Base-by-base conservation (phyloP, 805 yeast species). In the Yamadazyma akitaensis region DNA sequence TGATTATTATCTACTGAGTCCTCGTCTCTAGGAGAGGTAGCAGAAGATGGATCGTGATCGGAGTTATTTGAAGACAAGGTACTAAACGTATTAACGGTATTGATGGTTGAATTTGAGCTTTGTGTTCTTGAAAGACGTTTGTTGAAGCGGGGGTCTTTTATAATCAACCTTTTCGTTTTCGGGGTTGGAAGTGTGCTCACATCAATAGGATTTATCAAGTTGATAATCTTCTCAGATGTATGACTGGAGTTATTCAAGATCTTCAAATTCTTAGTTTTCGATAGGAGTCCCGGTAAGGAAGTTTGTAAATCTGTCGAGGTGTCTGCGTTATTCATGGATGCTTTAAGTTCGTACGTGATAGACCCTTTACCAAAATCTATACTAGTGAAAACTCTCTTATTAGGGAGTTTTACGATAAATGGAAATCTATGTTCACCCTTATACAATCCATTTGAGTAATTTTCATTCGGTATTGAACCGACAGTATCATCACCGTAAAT, bases 401-500 rank as follows among this genome's bases (percentile, higher is more conserved):
- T 76, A 0, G 97, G 96, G n/a, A 90, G 72, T 54, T 80, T 84
- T 37, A 90, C 86, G 40, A 85, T 79, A 59, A 90, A 91, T 17
- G 96, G 96, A 60, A 91, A 90, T 31, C 88, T 68, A 64, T 90
- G 97, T 59, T 87, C 92, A 36, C 97, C 97, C 57, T 81, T 80
- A 16, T 81, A 77, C n/a, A 86, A 61, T 0, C 87, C 87, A 48
- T 64, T 70, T 13, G 60, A 42, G 45, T 64, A 63, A 18, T 61
- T 67, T 17, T 44, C 35, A 2, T 19, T 31, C 36, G 62, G 58
- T 30, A 45, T 42, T 12, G n/a, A 44, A 54, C 54, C 57, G 2
- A 40, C 21, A 8, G 40, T 31, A 11, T 32, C 46, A 12, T 44
- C 47, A 0, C 90, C 90, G 56, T 81, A 84, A 16, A 85, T 72